Percentiles rank a stretch among this genome's conserved stretches.
phyloP scores from a whole-genome alignment of 768 basidiomycete species.

The Psilocybe cubensis region DNA sequence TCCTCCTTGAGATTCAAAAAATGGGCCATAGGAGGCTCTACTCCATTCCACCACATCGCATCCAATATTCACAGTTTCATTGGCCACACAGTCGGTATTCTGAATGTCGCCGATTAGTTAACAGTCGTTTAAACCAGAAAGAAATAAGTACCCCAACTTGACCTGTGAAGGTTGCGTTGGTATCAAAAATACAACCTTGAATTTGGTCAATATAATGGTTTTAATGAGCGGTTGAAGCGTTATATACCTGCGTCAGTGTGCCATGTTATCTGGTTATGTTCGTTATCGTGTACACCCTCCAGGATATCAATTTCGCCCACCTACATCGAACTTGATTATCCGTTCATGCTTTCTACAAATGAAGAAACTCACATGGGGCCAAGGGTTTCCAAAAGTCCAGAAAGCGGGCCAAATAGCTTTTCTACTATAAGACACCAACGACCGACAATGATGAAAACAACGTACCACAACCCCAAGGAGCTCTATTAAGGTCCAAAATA shows the following conservation, averaged over 20 bases:
- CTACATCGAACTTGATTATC: conserved; percentile 35
- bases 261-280: conserved; percentile 86
- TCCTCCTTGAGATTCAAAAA: conserved; percentile 79
- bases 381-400: conserved; percentile 68
- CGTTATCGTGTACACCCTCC: conserved; percentile 83
- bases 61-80: conserved; percentile 61
- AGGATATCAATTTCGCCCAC: conserved; percentile 84
- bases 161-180: conserved; percentile 27
- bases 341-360: not conserved
- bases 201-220: not conserved
- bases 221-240: not conserved
- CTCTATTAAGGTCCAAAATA: conserved; percentile 81
- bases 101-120: not conserved
- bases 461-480: conserved; percentile 91
- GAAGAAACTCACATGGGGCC: conserved; percentile 64
- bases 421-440: not conserved
- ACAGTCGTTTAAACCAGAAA: not conserved
- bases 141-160: conserved; percentile 19
- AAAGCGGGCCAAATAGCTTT: conserved; percentile 84
- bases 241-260: conserved; percentile 48
- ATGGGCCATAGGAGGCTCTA: conserved; percentile 81
- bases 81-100: conserved; percentile 54
- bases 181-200: conserved; percentile 26
- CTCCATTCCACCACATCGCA: conserved; percentile 84
- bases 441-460: conserved; percentile 3